Evolutionary conservation across 75 land plant species (phyloP).

Genomic region (Isoetes taiwanensis): DNA sequence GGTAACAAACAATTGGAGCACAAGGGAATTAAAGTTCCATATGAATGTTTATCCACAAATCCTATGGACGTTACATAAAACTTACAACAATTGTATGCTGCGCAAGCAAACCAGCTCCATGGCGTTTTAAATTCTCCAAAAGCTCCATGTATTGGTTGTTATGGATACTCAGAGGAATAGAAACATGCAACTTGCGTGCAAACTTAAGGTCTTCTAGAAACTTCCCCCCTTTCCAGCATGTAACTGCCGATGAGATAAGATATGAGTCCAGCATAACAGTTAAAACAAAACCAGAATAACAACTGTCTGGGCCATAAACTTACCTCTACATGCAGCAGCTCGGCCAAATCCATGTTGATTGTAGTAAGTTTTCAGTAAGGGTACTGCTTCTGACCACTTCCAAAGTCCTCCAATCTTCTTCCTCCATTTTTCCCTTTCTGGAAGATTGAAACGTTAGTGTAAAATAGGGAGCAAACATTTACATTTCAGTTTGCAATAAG

Average conservation of each 20-base stretch:
- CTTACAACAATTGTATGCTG: conserved; percentile 9
- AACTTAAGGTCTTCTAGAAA: conserved; percentile 2
- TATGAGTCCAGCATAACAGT: neutral
- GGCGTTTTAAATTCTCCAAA: conserved; percentile 3
- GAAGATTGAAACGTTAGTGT: no score
- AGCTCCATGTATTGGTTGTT: neutral
- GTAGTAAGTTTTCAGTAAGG: conserved; percentile 17
- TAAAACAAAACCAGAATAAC: neutral
- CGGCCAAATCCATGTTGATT: conserved; percentile 15
- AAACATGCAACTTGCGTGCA: neutral
- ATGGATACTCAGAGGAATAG: conserved; percentile 8
- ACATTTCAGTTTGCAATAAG: no score
- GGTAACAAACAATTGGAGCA: neutral
- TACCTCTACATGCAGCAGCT: conserved; percentile 9
- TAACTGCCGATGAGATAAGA: conserved; percentile 3
- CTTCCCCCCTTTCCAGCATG: conserved; percentile 20
- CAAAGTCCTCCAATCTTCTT: conserved; percentile 27
- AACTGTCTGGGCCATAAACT: neutral
- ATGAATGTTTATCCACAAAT: neutral
- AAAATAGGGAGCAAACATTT: no score
- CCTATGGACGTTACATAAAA: neutral
- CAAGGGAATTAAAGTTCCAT: neutral
- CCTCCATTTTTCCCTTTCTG: conserved; percentile 25
- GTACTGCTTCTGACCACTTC: conserved; percentile 33
- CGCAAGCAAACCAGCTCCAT: conserved; percentile 3